phyloP scores from a whole-genome alignment of 1,139 yeast genomes.

The Pneumocystis sp. region DNA sequence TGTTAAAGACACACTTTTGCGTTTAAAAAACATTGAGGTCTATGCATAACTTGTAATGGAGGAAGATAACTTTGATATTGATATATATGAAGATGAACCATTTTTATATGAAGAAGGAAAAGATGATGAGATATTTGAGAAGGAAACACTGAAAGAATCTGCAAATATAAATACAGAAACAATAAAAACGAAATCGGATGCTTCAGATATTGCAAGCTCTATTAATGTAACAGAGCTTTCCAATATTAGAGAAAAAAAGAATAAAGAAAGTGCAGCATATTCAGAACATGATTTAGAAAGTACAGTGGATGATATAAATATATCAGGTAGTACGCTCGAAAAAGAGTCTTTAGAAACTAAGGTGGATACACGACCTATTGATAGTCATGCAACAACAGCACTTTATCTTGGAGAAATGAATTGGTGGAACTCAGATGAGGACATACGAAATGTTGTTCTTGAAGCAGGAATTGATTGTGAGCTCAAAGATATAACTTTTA shows the following conservation, averaged over 20 bases:
- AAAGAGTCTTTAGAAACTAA: neutral
- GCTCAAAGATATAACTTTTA: constrained; percentile 20
- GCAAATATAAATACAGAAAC: neutral
- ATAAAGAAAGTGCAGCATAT: neutral
- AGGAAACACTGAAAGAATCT: neutral
- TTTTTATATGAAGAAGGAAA: constrained; percentile 2
- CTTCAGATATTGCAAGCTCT: neutral
- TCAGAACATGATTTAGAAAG: neutral
- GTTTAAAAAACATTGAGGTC: neutral
- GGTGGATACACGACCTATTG: constrained; percentile 13
- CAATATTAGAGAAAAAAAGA: neutral
- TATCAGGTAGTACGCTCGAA: constrained; percentile 7
- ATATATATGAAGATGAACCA: constrained; percentile 20
- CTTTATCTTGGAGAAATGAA: constrained; percentile 19
- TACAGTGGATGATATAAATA: neutral
- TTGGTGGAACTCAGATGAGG: constrained; percentile 25
- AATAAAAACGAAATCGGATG: neutral
- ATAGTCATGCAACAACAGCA: constrained; percentile 16
- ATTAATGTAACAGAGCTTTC: neutral
- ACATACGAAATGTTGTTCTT: constrained; percentile 23
- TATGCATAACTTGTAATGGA: neutral
- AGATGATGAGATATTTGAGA: neutral
- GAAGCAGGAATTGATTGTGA: constrained; percentile 18
- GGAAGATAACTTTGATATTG: constrained; percentile 18
- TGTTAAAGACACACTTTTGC: neutral